These are phyloP conservation scores for Fusarium udum DNA, from an alignment of 2,329 filamentous ascomycete genomes.

Conservation along the genomic window DNA sequence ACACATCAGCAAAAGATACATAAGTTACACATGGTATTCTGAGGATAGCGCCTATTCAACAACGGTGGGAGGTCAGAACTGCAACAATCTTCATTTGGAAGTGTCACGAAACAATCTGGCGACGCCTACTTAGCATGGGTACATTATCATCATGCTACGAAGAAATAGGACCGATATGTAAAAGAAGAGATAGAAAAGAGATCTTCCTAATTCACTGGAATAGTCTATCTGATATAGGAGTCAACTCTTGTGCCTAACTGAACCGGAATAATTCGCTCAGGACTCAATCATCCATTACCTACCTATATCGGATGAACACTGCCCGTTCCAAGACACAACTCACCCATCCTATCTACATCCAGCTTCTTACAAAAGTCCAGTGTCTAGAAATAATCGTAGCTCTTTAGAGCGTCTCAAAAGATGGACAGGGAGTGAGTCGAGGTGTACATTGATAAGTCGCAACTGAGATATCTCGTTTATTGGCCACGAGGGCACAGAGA, in stretches of 20 bases:
- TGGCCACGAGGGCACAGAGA: conserved; percentile 33
- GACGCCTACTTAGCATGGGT: not conserved
- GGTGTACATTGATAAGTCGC: conserved; percentile 53
- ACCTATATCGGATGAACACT: not conserved
- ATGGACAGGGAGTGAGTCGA: conserved; percentile 47
- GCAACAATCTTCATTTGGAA: not conserved
- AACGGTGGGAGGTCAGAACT: not conserved
- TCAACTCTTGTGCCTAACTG: not conserved
- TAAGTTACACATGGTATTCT: not conserved
- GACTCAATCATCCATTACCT: too few species aligned
- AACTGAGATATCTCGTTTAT: conserved; percentile 6
- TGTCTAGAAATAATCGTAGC: conserved; percentile 37
- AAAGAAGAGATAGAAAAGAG: fast-evolving
- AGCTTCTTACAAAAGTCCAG: conserved; percentile 37
- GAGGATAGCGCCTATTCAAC: not conserved
- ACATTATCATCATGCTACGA: not conserved
- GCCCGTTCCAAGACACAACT: conserved; percentile 1
- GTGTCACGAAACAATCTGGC: not conserved
- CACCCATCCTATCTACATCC: conserved; percentile 34
- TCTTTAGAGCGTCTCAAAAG: conserved; percentile 46
- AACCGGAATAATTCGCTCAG: too few species aligned
- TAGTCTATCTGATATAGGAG: not conserved
- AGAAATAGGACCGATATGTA: not conserved
- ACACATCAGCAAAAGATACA: not conserved
- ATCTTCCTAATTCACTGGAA: too few species aligned